A percentile compares a stretch with the other conserved stretches of the same genome.
phyloP scores from a whole-genome alignment of 2,329 filamentous ascomycete genomes.

The Colletotrichum aenigma region DNA sequence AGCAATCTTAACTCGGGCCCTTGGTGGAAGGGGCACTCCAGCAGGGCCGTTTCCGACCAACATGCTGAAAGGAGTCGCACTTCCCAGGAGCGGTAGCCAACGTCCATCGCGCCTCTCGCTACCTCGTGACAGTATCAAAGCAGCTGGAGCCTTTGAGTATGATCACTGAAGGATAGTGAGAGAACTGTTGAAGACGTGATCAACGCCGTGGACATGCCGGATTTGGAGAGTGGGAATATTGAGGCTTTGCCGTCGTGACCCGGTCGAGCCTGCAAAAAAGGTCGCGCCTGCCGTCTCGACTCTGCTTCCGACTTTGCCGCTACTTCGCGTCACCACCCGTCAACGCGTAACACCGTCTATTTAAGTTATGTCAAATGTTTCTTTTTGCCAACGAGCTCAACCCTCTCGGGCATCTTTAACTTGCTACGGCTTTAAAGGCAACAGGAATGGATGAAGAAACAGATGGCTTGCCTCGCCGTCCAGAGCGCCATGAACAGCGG shows the following conservation, averaged over 20 bases:
- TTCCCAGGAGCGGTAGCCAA: neutral
- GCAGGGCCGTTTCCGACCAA: neutral
- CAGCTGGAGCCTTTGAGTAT: neutral
- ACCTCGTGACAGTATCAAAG: no score
- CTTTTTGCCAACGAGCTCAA: neutral
- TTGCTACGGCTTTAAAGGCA: neutral
- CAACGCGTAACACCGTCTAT: neutral
- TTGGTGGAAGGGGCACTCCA: neutral
- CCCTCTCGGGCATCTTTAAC: neutral
- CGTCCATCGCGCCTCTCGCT: no score
- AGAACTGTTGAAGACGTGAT: accelerated
- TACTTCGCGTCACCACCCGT: neutral
- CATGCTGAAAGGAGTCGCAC: neutral
- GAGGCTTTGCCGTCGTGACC: neutral
- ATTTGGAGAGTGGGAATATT: accelerated
- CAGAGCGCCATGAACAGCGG: neutral
- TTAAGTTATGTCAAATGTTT: neutral
- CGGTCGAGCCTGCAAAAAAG: neutral
- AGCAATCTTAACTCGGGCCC: neutral
- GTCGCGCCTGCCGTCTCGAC: neutral
- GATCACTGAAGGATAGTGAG: neutral
- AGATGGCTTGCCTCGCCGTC: neutral
- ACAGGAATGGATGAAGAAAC: accelerated
- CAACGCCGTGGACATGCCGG: neutral
- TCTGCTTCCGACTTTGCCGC: neutral